A percentile compares a stretch with the other conserved stretches of the same genome.
These are phyloP conservation scores for Wickerhamomyces mucosus DNA, from an alignment of 805 yeast genomes.

Conservation along the genomic window DNA sequence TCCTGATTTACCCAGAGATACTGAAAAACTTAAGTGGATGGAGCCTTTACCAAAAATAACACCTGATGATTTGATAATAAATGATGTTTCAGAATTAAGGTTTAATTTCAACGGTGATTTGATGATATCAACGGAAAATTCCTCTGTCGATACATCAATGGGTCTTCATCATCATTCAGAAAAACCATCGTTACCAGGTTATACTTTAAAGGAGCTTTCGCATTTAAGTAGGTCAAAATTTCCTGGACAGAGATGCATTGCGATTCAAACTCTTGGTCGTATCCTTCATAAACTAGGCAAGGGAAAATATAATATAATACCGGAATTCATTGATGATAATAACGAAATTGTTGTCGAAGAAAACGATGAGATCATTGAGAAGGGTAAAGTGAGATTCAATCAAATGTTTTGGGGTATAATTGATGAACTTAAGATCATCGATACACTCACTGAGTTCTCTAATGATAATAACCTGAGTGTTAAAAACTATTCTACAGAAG, in stretches of 20 bases:
- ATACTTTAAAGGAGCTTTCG: constrained; percentile 74
- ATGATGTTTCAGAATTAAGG: constrained; percentile 58
- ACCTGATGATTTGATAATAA: constrained; percentile 22
- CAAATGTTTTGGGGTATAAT: constrained; percentile 62
- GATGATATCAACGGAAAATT: constrained; percentile 46
- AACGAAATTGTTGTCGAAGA: constrained; percentile 18
- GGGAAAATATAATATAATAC: constrained; percentile 44
- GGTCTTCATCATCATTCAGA: constrained; percentile 93
- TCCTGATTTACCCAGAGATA: constrained; percentile 83
- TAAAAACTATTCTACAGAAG: constrained; percentile 77
- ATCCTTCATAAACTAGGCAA: constrained; percentile 71
- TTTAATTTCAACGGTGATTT: constrained; percentile 84
- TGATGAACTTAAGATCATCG: constrained; percentile 50
- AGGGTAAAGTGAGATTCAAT: constrained; percentile 24
- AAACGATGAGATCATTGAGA: constrained; percentile 26
- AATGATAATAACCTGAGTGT: constrained; percentile 70
- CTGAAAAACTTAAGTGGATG: constrained; percentile 89
- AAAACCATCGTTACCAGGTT: constrained; percentile 85
- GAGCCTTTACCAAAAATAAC: constrained; percentile 44
- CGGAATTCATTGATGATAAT: constrained; percentile 29
- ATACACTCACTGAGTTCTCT: constrained; percentile 56
- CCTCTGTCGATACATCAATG: constrained; percentile 36
- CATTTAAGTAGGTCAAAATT: constrained; percentile 71
- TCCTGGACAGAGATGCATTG: constrained; percentile 79
- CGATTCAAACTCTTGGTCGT: constrained; percentile 82